Base-by-base conservation (phyloP, 768 basidiomycete genomes). In the Russula sp. region DNA sequence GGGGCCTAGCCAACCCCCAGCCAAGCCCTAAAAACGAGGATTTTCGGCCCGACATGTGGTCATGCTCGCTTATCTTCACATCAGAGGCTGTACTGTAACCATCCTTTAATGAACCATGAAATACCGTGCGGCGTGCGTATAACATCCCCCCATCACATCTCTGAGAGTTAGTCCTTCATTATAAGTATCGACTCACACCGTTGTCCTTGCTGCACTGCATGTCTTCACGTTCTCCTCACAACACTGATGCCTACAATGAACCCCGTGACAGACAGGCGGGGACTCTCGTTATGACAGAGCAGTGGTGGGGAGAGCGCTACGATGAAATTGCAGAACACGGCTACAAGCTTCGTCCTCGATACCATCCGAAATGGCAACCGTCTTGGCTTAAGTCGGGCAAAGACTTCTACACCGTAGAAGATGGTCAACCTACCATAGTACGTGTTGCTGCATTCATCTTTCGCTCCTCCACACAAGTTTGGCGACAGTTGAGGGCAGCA, bases 291-390 rank as follows among this genome's bases (percentile, higher is more conserved):
- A 42, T 34, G 63, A 64, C 57, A 6, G 63, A 64, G n/a, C 31
- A 2, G 13, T 64, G 63, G 63, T 64, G 63, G 63, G 9, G 47
- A 42, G 63, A 64, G 22, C 57, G 39, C 20, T 59, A 54, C 10
- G 4, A 55, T 3, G 51, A 40, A 4, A 48, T 64, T 48, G 47
- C 27, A 5, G 32, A 35, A 22, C 52, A 16, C 0, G 64, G 64
- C 6, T 66, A 63, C 27, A 4, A 9, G 22, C 65, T 66, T 31
- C 65, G 65, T 11, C 62, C 47, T 48, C 65, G 65, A 27, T 66
- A 63, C 42, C 62, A 32, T 1, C 61, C 61, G 10, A 11, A 14
- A 44, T 65, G 64, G 64, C 22, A 42, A 27, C 64, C 64, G 2
- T 65, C 64, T 18, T 63, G 64, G 64, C 4, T 53, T 44, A 18